Evolutionary conservation across 2,329 filamentous ascomycete species (phyloP).

Genomic region (Penicillium expansum): DNA sequence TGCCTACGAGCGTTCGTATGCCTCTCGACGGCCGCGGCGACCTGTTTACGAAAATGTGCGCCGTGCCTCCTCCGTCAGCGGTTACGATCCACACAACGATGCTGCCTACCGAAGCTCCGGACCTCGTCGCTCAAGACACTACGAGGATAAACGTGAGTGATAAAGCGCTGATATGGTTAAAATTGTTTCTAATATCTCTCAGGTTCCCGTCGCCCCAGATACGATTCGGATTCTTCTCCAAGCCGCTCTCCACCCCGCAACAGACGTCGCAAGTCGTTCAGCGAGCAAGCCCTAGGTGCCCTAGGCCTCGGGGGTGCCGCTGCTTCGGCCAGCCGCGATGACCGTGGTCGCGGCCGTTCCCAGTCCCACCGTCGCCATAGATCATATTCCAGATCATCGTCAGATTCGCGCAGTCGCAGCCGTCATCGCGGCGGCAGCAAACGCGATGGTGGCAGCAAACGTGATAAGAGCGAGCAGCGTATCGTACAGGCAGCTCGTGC

Average conservation of each 20-base stretch:
- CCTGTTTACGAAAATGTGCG: constrained; percentile 36
- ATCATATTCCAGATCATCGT: constrained; percentile 52
- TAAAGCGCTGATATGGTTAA: not conserved
- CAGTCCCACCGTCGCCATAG: constrained; percentile 28
- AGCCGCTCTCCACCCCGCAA: constrained; percentile 41
- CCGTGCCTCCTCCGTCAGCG: constrained; percentile 38
- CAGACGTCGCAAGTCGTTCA: constrained; percentile 47
- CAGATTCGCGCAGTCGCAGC: constrained; percentile 48
- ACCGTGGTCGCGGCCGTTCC: constrained; percentile 48
- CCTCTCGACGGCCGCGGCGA: constrained; percentile 16
- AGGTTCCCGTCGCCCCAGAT: constrained; percentile 33
- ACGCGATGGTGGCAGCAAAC: constrained; percentile 48
- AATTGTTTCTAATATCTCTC: not conserved
- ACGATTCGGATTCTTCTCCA: constrained; percentile 37
- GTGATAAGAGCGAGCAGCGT: constrained; percentile 56
- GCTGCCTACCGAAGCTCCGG: constrained; percentile 33
- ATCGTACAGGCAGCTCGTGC: constrained; percentile 87
- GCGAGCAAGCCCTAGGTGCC: constrained; percentile 52
- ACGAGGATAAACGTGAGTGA: constrained; percentile 44
- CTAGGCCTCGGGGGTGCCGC: constrained; percentile 57
- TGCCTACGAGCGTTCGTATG: constrained; percentile 30
- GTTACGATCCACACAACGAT: constrained; percentile 37
- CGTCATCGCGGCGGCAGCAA: constrained; percentile 47
- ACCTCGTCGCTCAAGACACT: constrained; percentile 46
- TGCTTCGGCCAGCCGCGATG: constrained; percentile 43